Base-by-base conservation (phyloP, 352 stramenopile species). In the Phytophthora multivora region DNA sequence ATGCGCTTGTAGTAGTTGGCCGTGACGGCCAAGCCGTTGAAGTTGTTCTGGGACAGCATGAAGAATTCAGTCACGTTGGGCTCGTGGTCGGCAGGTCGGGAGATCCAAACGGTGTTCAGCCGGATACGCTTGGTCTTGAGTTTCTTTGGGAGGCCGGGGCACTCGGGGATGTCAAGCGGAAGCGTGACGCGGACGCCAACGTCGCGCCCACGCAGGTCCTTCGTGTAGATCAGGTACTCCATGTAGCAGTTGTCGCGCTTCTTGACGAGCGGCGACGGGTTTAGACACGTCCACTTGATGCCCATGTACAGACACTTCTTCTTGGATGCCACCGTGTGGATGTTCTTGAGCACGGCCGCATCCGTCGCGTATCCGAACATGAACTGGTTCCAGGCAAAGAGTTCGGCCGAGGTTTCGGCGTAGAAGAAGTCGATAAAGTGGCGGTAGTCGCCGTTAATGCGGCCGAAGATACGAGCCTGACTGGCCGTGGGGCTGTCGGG, bases 211-310 rank as follows among this genome's bases (percentile, higher is more conserved):
- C 61, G 69, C 5, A 75, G 45, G 51, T 95, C 86, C 12, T 76
- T 80, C 16, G 71, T 90, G 64, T 86, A 86, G 33, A 75, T 77
- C 23, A 93, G 69, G 68, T 89, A 92, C 57, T 95, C 86, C 57
- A 95, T 63, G 59, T 81, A 91, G 67, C 78, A 88, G 35, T 83
- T 82, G 73, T 95, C 81, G n/a, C 81, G 73, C 66, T 89, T 90
- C 40, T 77, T 80, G 12, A 82, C 57, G 38, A 91, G 73, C 50
- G 78, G 50, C 19, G 77, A 83, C 49, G 79, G 72, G 46, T 74
- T 77, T 40, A 89, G 58, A 38, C 81, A 90, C 48, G 75, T 75
- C 86, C 86, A 95, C 63, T 95, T 95, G 69, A 95, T 85, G 46
- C 86, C 86, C 66, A 95, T 77, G 61, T 95, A 95, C 41, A 79